Evolutionary conservation across 2,329 filamentous ascomycete species (phyloP).

Genomic region (Curvularia hawaiiensis): DNA sequence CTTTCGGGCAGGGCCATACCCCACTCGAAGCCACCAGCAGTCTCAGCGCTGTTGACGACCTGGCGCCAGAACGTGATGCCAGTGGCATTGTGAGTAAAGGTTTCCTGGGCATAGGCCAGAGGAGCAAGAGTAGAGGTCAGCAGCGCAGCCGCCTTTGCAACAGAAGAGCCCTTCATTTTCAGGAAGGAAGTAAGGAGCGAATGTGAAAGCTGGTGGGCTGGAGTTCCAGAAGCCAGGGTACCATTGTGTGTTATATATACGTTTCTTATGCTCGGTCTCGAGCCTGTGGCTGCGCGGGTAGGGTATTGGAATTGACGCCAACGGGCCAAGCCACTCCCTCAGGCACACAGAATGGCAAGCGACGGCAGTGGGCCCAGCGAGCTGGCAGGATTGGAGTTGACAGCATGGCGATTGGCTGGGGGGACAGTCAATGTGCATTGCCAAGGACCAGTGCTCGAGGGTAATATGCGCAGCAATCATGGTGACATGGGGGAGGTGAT

Average conservation of each 20-base stretch:
- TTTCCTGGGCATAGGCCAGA: conserved; percentile 37
- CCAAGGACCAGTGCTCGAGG: conserved; percentile 31
- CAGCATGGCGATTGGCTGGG: conserved; percentile 30
- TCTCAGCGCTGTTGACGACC: conserved; percentile 30
- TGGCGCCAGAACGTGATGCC: conserved; percentile 43
- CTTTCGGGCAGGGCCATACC: conserved; percentile 41
- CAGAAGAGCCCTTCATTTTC: conserved; percentile 43
- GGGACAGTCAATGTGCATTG: conserved; percentile 21
- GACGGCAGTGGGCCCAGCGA: conserved; percentile 21
- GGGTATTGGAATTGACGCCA: conserved; percentile 24
- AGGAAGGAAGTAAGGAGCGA: conserved; percentile 26
- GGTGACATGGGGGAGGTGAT: conserved; percentile 33
- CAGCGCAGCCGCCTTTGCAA: conserved; percentile 45
- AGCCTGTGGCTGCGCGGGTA: not conserved
- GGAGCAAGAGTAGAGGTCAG: conserved; percentile 43
- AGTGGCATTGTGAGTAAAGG: conserved; percentile 38
- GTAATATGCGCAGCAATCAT: conserved; percentile 39
- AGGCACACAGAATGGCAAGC: conserved; percentile 32
- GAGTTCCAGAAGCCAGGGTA: conserved; percentile 27
- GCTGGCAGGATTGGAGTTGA: conserved; percentile 36
- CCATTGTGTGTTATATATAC: conserved; percentile 31
- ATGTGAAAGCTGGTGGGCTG: conserved; percentile 30
- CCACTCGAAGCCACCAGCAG: conserved; percentile 43
- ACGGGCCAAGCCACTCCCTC: conserved; percentile 31
- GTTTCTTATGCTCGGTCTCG: conserved; percentile 9